phyloP scores from a whole-genome alignment of 2,329 filamentous ascomycete species.

The Neofusicoccum umdonicola region DNA sequence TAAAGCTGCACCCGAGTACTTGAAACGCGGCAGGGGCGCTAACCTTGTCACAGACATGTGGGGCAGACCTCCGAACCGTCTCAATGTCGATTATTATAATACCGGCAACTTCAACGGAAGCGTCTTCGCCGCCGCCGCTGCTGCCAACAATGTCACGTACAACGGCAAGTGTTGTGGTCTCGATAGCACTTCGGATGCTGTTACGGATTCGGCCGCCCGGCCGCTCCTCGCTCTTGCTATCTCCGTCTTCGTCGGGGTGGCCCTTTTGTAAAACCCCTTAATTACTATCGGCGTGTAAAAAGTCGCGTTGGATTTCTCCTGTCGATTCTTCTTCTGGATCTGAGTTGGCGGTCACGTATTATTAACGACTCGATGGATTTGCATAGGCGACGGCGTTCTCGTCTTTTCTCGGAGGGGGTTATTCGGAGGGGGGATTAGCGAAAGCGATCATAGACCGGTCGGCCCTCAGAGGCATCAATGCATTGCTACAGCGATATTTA shows the following conservation, averaged over 20 bases:
- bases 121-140: constrained; percentile 41
- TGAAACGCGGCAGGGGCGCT: background rate
- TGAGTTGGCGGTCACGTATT: background rate
- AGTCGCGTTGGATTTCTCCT: background rate
- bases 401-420: background rate
- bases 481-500: constrained; percentile 4
- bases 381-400: constrained; percentile 18
- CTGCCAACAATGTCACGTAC: constrained; percentile 71
- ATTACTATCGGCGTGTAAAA: background rate
- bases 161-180: constrained; percentile 57
- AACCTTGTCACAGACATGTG: constrained; percentile 26
- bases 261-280: constrained; percentile 10
- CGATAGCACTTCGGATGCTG: constrained; percentile 13
- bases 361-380: constrained; percentile 12
- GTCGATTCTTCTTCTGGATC: background rate
- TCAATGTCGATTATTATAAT: constrained; percentile 44
- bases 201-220: constrained; percentile 4
- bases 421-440: background rate
- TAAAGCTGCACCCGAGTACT: constrained; percentile 2
- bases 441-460: constrained; percentile 11
- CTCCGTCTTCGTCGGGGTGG: constrained; percentile 6
- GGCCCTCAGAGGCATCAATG: constrained; percentile 3
- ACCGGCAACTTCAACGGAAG: constrained; percentile 34
- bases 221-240: constrained; percentile 4
- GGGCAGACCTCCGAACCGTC: constrained; percentile 40